A percentile compares a stretch with the other conserved stretches of the same genome.
Conservation (phyloP, 495 filamentous ascomycete genomes). For the Xylaria sp. region DNA sequence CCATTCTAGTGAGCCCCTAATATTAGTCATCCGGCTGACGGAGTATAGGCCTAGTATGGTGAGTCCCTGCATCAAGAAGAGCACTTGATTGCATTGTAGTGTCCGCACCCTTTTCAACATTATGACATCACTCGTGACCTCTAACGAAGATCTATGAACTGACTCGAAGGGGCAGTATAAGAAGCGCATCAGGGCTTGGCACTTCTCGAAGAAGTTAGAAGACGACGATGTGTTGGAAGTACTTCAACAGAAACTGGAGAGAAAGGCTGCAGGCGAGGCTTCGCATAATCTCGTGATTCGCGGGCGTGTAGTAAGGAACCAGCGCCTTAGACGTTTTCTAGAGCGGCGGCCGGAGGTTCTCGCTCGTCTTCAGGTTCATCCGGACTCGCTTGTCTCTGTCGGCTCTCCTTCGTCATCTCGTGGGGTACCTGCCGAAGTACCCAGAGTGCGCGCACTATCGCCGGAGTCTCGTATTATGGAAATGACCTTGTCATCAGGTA, state of each 20-base stretch:
- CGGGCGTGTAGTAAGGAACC: slow-evolving; percentile 29
- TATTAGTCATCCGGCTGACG: slow-evolving; percentile 18
- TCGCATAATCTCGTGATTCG: slow-evolving; percentile 22
- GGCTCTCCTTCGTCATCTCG: slow-evolving; percentile 16
- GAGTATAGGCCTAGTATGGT: slow-evolving; percentile 29
- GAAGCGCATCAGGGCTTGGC: slow-evolving; percentile 30
- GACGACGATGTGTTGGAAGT: slow-evolving; percentile 28
- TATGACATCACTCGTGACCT: slow-evolving; percentile 9
- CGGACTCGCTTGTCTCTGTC: neutral
- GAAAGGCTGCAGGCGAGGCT: slow-evolving; percentile 23
- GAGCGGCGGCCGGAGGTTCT: slow-evolving; percentile 28
- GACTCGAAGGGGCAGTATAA: slow-evolving; percentile 25
- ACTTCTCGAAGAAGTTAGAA: slow-evolving; percentile 30
- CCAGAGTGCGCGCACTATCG: slow-evolving; percentile 21
- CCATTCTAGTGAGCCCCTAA: slow-evolving; percentile 13
- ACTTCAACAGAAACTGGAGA: slow-evolving; percentile 26
- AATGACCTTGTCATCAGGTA: slow-evolving; percentile 26
- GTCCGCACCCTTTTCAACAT: slow-evolving; percentile 11
- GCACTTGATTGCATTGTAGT: slow-evolving; percentile 17
- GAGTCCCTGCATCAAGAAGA: slow-evolving; percentile 19
- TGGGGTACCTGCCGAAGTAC: slow-evolving; percentile 3
- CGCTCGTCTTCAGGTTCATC: slow-evolving; percentile 20
- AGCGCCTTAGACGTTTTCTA: slow-evolving; percentile 27
- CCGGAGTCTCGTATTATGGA: slow-evolving; percentile 27
- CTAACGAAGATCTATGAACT: neutral